Percentiles rank a stretch among this genome's conserved stretches.
phyloP scores from a whole-genome alignment of 345 rosid genomes.

The Eucalyptus sp. region DNA sequence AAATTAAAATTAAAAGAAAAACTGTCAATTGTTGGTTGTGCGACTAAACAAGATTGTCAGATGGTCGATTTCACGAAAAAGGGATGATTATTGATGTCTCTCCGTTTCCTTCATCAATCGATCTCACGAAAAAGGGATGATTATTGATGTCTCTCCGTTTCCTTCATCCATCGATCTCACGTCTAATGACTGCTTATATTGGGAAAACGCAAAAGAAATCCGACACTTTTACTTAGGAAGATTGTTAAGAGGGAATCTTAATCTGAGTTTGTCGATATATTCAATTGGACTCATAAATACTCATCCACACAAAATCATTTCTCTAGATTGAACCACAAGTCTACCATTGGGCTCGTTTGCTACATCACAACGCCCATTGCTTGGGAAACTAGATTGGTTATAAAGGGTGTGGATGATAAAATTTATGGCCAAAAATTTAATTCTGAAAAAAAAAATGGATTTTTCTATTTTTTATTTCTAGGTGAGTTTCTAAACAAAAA shows the following conservation, averaged over 20 bases:
- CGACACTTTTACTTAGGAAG: not conserved
- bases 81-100: not conserved
- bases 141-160: not conserved
- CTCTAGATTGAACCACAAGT: not conserved
- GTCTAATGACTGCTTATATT: not conserved
- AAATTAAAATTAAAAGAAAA: not conserved
- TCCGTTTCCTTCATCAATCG: not conserved
- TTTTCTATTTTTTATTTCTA: no score
- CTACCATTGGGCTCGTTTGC: not conserved
- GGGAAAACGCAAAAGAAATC: not conserved
- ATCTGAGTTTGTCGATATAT: no score
- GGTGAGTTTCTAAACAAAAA: no score
- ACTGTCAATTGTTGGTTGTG: not conserved
- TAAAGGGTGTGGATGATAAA: no score
- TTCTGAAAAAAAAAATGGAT: rapidly evolving
- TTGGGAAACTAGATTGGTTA: rapidly evolving
- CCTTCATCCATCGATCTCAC: not conserved
- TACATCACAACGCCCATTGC: not conserved
- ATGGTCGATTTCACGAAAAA: not conserved
- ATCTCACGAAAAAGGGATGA: not conserved
- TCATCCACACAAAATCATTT: not conserved
- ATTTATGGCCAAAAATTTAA: no score
- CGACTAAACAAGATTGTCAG: not conserved
- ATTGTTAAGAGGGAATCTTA: not conserved
- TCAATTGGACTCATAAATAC: not conserved